phyloP scores from a whole-genome alignment of 106 monocot species.

The Acanthochlamys bracteata region DNA sequence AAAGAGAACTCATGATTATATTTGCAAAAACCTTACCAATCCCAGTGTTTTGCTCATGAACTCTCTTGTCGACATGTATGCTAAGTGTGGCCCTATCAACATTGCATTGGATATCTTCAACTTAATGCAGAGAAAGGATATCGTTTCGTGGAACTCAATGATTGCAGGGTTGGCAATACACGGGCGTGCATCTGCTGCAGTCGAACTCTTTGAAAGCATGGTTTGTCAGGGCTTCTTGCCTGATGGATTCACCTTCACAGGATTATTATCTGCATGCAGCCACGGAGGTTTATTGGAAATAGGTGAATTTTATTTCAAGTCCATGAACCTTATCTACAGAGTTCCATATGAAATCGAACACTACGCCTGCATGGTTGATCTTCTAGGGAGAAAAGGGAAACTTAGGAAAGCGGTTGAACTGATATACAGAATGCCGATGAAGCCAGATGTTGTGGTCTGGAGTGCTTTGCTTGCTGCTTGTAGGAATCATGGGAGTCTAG shows the following conservation, averaged over 20 bases:
- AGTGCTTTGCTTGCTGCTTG: slow-evolving; percentile 67
- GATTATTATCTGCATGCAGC: slow-evolving; percentile 51
- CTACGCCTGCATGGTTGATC: slow-evolving; percentile 80
- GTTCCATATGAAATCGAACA: slow-evolving; percentile 50
- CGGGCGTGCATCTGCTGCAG: slow-evolving; percentile 40
- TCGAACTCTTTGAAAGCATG: slow-evolving; percentile 37
- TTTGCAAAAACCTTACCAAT: slow-evolving; percentile 16
- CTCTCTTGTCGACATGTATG: slow-evolving; percentile 57
- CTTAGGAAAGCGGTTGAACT: slow-evolving; percentile 33
- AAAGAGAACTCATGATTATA: slow-evolving; percentile 28
- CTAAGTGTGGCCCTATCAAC: slow-evolving; percentile 42
- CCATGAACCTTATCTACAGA: slow-evolving; percentile 36
- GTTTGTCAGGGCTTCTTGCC: slow-evolving; percentile 23
- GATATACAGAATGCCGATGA: slow-evolving; percentile 52
- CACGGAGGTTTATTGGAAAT: slow-evolving; percentile 44
- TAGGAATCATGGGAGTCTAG: slow-evolving; percentile 49
- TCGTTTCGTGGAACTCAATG: slow-evolving; percentile 67
- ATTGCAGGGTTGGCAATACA: slow-evolving; percentile 54
- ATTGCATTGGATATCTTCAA: slow-evolving; percentile 34
- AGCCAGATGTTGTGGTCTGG: slow-evolving; percentile 61
- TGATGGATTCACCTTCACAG: slow-evolving; percentile 54
- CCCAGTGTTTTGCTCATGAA: slow-evolving; percentile 26
- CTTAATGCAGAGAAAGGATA: slow-evolving; percentile 23
- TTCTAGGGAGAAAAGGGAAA: slow-evolving; percentile 43
- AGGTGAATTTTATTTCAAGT: slow-evolving; percentile 42